Evolutionary conservation across 2,329 filamentous ascomycete species (phyloP), one percentile per base, ranked within the genome.

Genomic region (Penicillium olsonii): DNA sequence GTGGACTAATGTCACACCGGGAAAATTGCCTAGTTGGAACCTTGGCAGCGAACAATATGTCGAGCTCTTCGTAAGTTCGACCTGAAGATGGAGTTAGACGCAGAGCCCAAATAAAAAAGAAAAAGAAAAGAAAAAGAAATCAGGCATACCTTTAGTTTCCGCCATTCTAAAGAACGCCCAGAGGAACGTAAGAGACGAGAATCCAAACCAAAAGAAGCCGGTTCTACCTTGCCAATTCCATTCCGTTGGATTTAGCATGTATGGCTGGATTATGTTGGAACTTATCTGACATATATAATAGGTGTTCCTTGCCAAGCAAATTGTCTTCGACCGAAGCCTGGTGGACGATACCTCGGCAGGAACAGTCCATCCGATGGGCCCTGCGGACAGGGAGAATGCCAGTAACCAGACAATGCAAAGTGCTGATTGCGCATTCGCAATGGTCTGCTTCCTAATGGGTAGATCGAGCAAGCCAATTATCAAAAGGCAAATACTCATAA

Each of bases 371-470:
- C 75, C 77, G 2, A 80, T 72, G 0, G 79, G 79, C 0, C 80
- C 81, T 17, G 82, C 73, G 1, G 78, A 77, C 50, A 77, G 72
- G 61, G 77, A 76, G 62, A 82, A 83, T 2, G 77, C 69, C 42
- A 82, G 78, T 0, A 77, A 77, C 58, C 77, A 81, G 40, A 79
- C 60, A 38, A 83, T 73, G 22, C 80, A 70, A 54, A 82, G 62
- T 3, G 73, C 70, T 3, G 76, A 78, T 3, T 49, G 69, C 57
- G 58, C 56, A 50, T 60, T 66, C 31, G 48, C 52, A 1, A 67
- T 69, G 0, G 31, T 49, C 3, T 47, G 19, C 9, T 43, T 15
- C 2, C 37, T 24, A 7, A 50, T 39, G 10, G 26, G 34, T 6
- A 50, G 42, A 8, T 46, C 50, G 9, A 68, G 38, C 9, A 58